Evolutionary conservation across 768 basidiomycete species (phyloP), one percentile per base, ranked within the genome.

Genomic region (Suillus subaureus): DNA sequence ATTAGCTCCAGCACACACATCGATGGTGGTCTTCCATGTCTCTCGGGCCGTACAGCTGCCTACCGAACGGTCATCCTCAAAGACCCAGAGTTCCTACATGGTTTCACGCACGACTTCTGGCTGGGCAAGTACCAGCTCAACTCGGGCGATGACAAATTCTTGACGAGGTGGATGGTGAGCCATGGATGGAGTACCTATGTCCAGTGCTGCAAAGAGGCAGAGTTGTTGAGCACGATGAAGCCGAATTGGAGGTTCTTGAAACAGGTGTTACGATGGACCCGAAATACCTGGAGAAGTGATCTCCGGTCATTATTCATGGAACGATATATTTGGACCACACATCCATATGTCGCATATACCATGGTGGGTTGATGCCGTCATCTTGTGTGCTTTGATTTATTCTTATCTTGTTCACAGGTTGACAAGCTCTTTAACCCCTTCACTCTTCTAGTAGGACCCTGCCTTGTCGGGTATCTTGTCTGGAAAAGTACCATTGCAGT

Each of bases 141-240:
- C 76, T 94, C 92, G 4, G 94, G 94, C 28, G 94, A 96, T 78
- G 93, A 94, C 82, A 95, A 97, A 78, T 97, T 94, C 80, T 80
- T 97, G 74, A 98, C 96, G 21, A 82, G 95, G 54, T 97, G 96
- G 95, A 95, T 96, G 93, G 95, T 97, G 66, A 89, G 88, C 73
- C 94, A 96, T 72, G 94, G 94, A 18, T 97, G 96, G 95, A 90
- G 84, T 75, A 96, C 94, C n/a, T 96, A 94, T 75, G 92, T 96
- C 39, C 93, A 94, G 74, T 87, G 86, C 74, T 94, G 91, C 81
- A 87, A 85, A 74, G 91, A 93, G 78, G 90, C 89, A 16, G 94
- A 96, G 78, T 80, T 96, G 16, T 80, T 95, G 66, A 91, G 89
- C 74, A 96, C 94, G 61, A 98, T 96, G 95, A 97, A 97, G 78